Evolutionary conservation across 2,329 filamentous ascomycete genomes (phyloP).

Genomic region (Thielaviopsis cerberus): DNA sequence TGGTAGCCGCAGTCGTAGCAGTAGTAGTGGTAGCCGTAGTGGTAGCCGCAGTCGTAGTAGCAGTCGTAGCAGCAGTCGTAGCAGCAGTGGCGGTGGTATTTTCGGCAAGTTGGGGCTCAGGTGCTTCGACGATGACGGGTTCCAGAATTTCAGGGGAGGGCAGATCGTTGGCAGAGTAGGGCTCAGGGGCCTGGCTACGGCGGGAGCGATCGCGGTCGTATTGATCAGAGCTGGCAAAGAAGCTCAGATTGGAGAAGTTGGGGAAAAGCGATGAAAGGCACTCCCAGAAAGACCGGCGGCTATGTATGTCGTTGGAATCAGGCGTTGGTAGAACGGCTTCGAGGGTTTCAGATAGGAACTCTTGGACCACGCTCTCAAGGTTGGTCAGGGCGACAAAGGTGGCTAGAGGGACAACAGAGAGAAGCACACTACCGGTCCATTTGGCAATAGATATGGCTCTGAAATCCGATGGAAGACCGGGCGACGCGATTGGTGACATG

Average conservation of each 20-base stretch:
- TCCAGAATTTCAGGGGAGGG: slow-evolving; percentile 16
- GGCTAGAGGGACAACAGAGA: slow-evolving; percentile 29
- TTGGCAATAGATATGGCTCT: slow-evolving; percentile 21
- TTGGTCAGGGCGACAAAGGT: slow-evolving; percentile 27
- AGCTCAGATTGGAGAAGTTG: not conserved
- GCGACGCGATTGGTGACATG: slow-evolving; percentile 30
- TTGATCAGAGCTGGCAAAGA: slow-evolving; percentile 12
- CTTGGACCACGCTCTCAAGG: slow-evolving; percentile 13
- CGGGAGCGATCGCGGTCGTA: slow-evolving; percentile 14
- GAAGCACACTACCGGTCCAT: slow-evolving; percentile 25
- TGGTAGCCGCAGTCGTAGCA: too few relatives aligned
- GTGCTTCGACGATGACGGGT: slow-evolving; percentile 17
- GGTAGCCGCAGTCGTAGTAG: too few relatives aligned
- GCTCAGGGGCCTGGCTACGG: slow-evolving; percentile 13
- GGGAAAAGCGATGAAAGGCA: not conserved
- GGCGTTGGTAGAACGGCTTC: not conserved
- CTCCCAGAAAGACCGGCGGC: not conserved
- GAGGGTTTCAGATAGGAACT: not conserved
- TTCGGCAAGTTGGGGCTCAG: not conserved
- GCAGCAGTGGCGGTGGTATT: not conserved
- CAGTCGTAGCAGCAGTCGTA: too few relatives aligned
- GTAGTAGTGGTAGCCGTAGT: too few relatives aligned
- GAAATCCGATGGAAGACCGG: slow-evolving; percentile 24
- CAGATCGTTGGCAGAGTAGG: slow-evolving; percentile 14
- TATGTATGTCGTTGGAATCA: not conserved